These are phyloP conservation scores for Penicillium rolfsii DNA, from an alignment of 2,329 filamentous ascomycete genomes.

Conservation along the genomic window DNA sequence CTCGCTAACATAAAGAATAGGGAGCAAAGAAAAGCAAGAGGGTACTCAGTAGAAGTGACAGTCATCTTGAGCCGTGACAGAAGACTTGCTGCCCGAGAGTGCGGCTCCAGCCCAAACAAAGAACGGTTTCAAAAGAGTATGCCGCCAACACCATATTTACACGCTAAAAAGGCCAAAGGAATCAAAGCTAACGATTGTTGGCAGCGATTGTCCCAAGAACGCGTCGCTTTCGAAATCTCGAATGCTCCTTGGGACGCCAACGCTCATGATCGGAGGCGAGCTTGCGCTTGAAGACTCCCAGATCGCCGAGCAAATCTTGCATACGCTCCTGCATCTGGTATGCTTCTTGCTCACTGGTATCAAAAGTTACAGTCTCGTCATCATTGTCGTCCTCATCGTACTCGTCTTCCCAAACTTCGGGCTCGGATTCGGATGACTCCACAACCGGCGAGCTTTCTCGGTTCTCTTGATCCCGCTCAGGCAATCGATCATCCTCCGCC, in stretches of 20 bases:
- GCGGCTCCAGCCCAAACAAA: slow-evolving; percentile 21
- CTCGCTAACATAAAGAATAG: slow-evolving; percentile 27
- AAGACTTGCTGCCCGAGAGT: slow-evolving; percentile 3
- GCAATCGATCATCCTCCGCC: slow-evolving; percentile 64
- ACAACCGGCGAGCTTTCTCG: slow-evolving; percentile 32
- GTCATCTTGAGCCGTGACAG: neutral
- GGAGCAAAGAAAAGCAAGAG: slow-evolving; percentile 16
- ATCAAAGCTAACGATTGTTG: slow-evolving; percentile 32
- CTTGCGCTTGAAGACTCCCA: slow-evolving; percentile 80
- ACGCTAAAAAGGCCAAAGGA: neutral
- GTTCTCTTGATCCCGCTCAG: slow-evolving; percentile 49
- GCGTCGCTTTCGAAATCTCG: slow-evolving; percentile 32
- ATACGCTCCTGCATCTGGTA: slow-evolving; percentile 79
- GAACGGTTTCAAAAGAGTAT: slow-evolving; percentile 16
- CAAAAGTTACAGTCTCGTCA: slow-evolving; percentile 57
- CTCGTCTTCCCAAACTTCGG: slow-evolving; percentile 53
- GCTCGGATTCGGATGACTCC: slow-evolving; percentile 32
- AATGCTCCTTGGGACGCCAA: slow-evolving; percentile 38
- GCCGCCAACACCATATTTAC: slow-evolving; percentile 15
- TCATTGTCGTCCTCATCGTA: slow-evolving; percentile 55
- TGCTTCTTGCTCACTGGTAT: slow-evolving; percentile 50
- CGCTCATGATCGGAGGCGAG: slow-evolving; percentile 71
- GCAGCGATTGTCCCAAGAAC: slow-evolving; percentile 35
- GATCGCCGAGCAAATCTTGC: slow-evolving; percentile 77
- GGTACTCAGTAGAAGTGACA: neutral